Evolutionary conservation across 2,329 filamentous ascomycete species (phyloP).

Genomic region (Talaromyces sp.): DNA sequence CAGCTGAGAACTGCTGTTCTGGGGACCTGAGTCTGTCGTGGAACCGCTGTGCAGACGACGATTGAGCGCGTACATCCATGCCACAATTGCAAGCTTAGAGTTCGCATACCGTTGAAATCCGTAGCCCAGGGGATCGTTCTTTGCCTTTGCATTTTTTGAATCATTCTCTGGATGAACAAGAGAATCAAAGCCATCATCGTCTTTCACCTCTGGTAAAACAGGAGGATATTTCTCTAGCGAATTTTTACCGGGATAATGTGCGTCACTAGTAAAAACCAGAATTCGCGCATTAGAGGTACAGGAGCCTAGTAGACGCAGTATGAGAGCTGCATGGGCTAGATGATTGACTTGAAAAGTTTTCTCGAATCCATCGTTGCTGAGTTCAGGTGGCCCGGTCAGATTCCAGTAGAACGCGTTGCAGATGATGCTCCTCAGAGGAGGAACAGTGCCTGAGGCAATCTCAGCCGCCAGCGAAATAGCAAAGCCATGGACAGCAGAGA

Average conservation of each 20-base stretch:
- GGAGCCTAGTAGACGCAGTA: conserved; percentile 36
- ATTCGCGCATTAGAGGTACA: conserved; percentile 26
- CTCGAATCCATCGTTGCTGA: conserved; percentile 39
- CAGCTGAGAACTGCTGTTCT: not conserved
- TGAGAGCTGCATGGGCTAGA: conserved; percentile 38
- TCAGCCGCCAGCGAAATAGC: conserved; percentile 24
- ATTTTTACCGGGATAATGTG: conserved; percentile 42
- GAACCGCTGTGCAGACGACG: conserved; percentile 17
- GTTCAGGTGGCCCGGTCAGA: conserved; percentile 29
- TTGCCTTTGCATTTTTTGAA: not conserved
- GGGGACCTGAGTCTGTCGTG: not conserved
- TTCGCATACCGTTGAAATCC: conserved; percentile 47
- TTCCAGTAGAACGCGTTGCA: conserved; percentile 45
- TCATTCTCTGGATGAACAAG: not conserved
- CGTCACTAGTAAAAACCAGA: conserved; percentile 32
- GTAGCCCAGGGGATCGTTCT: conserved; percentile 33
- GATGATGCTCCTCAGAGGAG: conserved; percentile 36
- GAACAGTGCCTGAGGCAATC: conserved; percentile 29
- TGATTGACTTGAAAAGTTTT: conserved; percentile 42
- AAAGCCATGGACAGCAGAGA: conserved; percentile 34
- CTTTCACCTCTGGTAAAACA: conserved; percentile 28
- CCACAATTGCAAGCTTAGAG: conserved; percentile 42
- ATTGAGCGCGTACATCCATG: conserved; percentile 44
- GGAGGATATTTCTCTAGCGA: conserved; percentile 38
- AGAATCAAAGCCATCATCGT: not conserved